phyloP scores from a whole-genome alignment of 768 basidiomycete species.

The Inosperma sp. region DNA sequence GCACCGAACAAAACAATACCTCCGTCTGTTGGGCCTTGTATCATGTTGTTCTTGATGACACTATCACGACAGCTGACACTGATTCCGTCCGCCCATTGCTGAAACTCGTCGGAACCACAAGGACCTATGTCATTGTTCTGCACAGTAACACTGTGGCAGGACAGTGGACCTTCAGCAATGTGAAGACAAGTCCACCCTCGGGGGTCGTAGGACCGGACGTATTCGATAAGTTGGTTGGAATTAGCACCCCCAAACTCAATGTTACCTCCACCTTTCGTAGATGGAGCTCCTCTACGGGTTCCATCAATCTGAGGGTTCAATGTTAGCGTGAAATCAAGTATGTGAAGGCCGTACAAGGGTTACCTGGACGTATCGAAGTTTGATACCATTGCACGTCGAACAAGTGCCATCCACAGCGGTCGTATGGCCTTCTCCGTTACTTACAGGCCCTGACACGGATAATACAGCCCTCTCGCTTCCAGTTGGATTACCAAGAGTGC shows the following conservation, averaged over 20 bases:
- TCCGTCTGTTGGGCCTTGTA: slow-evolving; percentile 73
- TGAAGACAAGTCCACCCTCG: slow-evolving; percentile 84
- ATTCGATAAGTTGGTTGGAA: slow-evolving; percentile 68
- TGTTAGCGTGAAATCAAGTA: too few relatives aligned
- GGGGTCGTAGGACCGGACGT: slow-evolving; percentile 71
- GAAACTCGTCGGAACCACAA: slow-evolving; percentile 57
- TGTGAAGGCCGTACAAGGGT: neutral
- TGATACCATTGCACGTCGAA: slow-evolving; percentile 51
- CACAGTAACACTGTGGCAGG: slow-evolving; percentile 59
- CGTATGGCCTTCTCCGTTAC: slow-evolving; percentile 61
- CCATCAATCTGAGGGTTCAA: slow-evolving; percentile 90
- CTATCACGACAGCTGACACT: slow-evolving; percentile 65
- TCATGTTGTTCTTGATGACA: slow-evolving; percentile 60
- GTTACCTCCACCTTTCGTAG: slow-evolving; percentile 62
- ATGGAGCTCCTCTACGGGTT: slow-evolving; percentile 49
- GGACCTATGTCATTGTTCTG: slow-evolving; percentile 85
- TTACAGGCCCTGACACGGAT: slow-evolving; percentile 59
- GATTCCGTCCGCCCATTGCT: slow-evolving; percentile 82
- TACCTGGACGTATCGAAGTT: slow-evolving; percentile 70
- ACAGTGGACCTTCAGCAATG: slow-evolving; percentile 60
- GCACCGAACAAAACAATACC: slow-evolving; percentile 76
- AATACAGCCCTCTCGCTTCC: slow-evolving; percentile 64
- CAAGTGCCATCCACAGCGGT: slow-evolving; percentile 71
- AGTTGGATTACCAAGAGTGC: slow-evolving; percentile 70
- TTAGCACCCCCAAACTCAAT: slow-evolving; percentile 84